Evolutionary conservation across 176 grass and related monocot species (phyloP).

Genomic region (Cenchrus americanus): DNA sequence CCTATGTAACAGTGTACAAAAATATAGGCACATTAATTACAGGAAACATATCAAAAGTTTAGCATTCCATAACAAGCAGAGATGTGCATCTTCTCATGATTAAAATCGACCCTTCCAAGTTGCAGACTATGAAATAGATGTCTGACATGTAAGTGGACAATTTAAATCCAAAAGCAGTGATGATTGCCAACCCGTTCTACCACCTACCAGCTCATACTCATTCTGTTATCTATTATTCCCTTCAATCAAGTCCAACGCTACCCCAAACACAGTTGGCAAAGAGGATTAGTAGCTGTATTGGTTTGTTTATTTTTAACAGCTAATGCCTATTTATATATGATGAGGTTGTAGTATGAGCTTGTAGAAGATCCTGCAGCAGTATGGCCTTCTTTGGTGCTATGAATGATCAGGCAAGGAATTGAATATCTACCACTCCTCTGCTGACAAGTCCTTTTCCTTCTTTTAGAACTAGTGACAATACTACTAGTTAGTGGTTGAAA

Average conservation of each 20-base stretch:
- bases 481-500: constrained; percentile 36
- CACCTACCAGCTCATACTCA: constrained; percentile 42
- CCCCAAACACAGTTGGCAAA: constrained; percentile 24
- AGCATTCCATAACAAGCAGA: constrained; percentile 24
- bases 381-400: background rate
- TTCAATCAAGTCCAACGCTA: constrained; percentile 31
- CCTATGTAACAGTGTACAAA: background rate
- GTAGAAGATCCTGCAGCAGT: constrained; percentile 3
- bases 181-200: constrained; percentile 32
- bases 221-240: constrained; percentile 37
- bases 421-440: constrained; percentile 7
- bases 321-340: constrained; percentile 16
- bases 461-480: constrained; percentile 27
- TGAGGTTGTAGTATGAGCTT: background rate
- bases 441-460: constrained; percentile 26
- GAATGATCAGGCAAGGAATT: background rate
- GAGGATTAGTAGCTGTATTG: constrained; percentile 25
- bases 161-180: constrained; percentile 39
- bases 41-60: constrained; percentile 24
- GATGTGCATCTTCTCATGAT: constrained; percentile 22
- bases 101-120: constrained; percentile 20
- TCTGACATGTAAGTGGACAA: constrained; percentile 4
- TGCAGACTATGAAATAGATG: constrained; percentile 37
- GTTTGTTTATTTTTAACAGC: constrained; percentile 26
- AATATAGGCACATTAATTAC: background rate